phyloP scores from a whole-genome alignment of 495 filamentous ascomycete genomes.

The Annulohypoxylon bovei region DNA sequence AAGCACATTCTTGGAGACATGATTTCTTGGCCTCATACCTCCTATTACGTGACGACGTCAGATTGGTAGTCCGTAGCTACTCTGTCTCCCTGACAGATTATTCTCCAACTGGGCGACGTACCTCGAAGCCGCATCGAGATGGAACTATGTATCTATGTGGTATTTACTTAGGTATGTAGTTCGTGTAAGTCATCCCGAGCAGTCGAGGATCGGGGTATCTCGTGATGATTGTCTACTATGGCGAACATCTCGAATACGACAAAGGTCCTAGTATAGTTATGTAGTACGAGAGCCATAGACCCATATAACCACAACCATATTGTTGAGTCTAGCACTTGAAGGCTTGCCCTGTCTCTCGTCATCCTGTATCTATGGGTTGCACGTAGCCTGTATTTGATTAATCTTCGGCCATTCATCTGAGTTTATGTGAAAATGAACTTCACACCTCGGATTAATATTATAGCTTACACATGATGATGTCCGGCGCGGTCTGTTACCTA shows the following conservation, averaged over 20 bases:
- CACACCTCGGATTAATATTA: constrained; percentile 40
- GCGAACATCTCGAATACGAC: constrained; percentile 24
- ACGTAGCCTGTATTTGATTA: constrained; percentile 31
- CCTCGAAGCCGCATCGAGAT: constrained; percentile 24
- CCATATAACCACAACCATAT: constrained; percentile 18
- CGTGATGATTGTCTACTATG: constrained; percentile 40
- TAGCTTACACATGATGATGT: constrained; percentile 38
- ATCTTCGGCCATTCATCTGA: constrained; percentile 31
- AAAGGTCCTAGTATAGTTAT: constrained; percentile 28
- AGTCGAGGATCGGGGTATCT: constrained; percentile 26
- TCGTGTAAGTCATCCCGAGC: constrained; percentile 8
- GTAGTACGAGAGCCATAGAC: constrained; percentile 24
- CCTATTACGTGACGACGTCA: constrained; percentile 33
- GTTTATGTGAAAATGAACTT: constrained; percentile 36
- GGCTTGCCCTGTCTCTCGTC: constrained; percentile 32
- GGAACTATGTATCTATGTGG: not conserved
- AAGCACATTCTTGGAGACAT: constrained; percentile 18
- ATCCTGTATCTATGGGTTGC: constrained; percentile 25
- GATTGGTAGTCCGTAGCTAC: constrained; percentile 12
- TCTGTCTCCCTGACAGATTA: constrained; percentile 10
- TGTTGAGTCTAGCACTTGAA: constrained; percentile 23
- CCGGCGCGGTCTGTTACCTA: constrained; percentile 22
- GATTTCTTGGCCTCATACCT: constrained; percentile 31
- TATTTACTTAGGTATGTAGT: not conserved
- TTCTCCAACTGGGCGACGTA: constrained; percentile 7